Base-by-base conservation (phyloP, 768 basidiomycete genomes). In the Sistotremastrum suecicum region DNA sequence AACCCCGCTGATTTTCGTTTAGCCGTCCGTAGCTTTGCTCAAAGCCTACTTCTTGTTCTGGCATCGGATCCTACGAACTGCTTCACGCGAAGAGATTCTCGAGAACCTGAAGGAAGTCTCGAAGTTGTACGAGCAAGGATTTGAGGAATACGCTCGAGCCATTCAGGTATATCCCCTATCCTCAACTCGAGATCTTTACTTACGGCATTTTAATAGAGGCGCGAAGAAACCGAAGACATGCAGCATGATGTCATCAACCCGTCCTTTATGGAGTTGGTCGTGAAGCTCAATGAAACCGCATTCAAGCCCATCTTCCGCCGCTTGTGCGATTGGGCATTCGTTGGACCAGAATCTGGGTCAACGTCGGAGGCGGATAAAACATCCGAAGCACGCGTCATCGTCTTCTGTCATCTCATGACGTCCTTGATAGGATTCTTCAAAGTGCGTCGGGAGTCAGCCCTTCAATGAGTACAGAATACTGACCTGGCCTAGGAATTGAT, bases 281-380 rank as follows among this genome's bases (percentile, higher is more conserved):
- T 88, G 45, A 97, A 97, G 62, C 68, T 99, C 44, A 95, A 92
- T 56, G 95, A 98, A 54, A 76, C 77, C 0, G 73, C 82, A 0
- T 98, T 99, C 77, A 75, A 78, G 50, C 91, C 94, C 1, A 66
- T 97, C 10, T 94, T 97, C 74, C 78, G 90, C 45, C 79, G 80
- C 45, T 61, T 92, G 47, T 90, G 87, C 55, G 95, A 99, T 58
- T 99, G 95, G 95, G 90, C 90, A 0, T 91, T 91, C 54, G 72
- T 70, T 1, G 66, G 20, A 20, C 20, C 20, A 20, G 20, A 20
- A 20, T 20, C 20, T 20, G 20, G 20, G 20, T 20, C 20, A 20
- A 20, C 20, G 20, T 20, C 20, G 20, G 20, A 20, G 20, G 20
- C 20, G 20, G 20, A 20, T 20, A 20, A 20, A 20, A 20, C 63